These are phyloP conservation scores for Phytopythium kandeliae DNA, from an alignment of 352 stramenopile species.

Conservation along the genomic window DNA sequence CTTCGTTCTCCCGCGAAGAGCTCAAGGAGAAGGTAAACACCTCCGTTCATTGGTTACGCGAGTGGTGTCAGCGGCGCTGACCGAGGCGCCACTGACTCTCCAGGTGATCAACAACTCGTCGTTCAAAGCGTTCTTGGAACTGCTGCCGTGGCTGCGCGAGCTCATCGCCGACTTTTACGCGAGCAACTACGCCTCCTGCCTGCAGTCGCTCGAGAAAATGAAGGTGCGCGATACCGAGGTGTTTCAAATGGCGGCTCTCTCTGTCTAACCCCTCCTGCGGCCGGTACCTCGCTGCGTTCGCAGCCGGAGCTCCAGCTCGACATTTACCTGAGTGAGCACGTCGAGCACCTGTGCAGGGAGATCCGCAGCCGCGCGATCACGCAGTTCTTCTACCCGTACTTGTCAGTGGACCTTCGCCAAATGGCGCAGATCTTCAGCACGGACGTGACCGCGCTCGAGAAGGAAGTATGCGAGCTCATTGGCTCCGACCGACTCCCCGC, in stretches of 20 bases:
- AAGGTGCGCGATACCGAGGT: conserved; percentile 30
- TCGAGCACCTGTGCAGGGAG: conserved; percentile 68
- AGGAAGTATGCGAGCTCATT: conserved; percentile 79
- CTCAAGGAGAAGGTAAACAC: conserved; percentile 63
- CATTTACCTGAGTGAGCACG: conserved; percentile 71
- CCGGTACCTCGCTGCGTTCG: no score
- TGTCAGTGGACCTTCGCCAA: conserved; percentile 80
- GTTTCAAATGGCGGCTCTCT: no score
- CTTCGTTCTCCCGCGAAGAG: conserved; percentile 78
- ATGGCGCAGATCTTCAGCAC: conserved; percentile 87
- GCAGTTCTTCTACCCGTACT: conserved; percentile 87
- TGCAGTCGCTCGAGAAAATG: conserved; percentile 69
- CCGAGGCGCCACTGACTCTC: neutral
- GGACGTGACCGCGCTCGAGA: conserved; percentile 50
- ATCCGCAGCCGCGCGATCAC: conserved; percentile 84
- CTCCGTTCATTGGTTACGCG: neutral
- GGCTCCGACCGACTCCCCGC: conserved; percentile 61
- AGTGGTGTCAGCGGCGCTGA: neutral
- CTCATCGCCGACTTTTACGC: conserved; percentile 87
- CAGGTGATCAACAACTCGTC: conserved; percentile 83
- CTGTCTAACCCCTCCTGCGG: no score
- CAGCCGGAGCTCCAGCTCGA: conserved; percentile 73
- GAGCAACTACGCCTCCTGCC: conserved; percentile 79
- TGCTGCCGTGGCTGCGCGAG: conserved; percentile 82
- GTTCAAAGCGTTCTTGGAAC: conserved; percentile 87